A percentile compares a stretch with the other conserved stretches of the same genome.
These are phyloP conservation scores for Fusarium incarnatum DNA, from an alignment of 2,329 filamentous ascomycete species.

Conservation along the genomic window DNA sequence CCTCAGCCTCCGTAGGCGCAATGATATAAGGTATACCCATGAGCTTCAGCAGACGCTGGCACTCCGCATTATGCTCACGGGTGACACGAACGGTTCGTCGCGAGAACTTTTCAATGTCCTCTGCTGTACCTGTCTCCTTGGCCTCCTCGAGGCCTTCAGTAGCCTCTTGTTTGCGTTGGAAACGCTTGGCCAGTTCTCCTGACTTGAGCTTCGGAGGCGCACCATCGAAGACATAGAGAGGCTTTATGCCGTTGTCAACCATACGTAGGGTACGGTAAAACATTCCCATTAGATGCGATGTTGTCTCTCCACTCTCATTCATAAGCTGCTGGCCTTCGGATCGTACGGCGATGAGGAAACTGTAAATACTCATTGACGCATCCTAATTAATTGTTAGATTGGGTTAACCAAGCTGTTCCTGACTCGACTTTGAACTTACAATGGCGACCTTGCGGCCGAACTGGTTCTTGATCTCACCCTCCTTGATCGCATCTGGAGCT, in stretches of 20 bases:
- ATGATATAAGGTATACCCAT: conserved; percentile 98
- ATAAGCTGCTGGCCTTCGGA: conserved; percentile 97
- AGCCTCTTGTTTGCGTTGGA: conserved; percentile 93
- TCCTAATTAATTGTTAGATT: conserved; percentile 48
- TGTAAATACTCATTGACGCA: conserved; percentile 97
- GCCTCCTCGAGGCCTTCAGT: conserved; percentile 92
- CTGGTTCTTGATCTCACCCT: conserved; percentile 98
- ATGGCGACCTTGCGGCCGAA: conserved; percentile 99
- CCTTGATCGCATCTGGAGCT: conserved; percentile 94
- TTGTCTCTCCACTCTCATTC: conserved; percentile 95
- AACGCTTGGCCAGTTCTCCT: conserved; percentile 94
- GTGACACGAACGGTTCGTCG: conserved; percentile 92
- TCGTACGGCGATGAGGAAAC: conserved; percentile 96
- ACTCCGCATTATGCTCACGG: conserved; percentile 96
- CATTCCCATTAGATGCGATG: conserved; percentile 98
- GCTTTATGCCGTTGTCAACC: conserved; percentile 98
- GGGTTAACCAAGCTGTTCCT: background rate
- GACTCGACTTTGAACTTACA: conserved; percentile 64
- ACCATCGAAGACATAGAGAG: conserved; percentile 97
- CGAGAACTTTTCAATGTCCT: conserved; percentile 99
- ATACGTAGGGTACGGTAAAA: conserved; percentile 99
- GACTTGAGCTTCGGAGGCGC: conserved; percentile 97
- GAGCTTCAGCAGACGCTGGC: conserved; percentile 87
- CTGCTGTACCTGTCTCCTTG: conserved; percentile 94
- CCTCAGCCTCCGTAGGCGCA: conserved; percentile 96